Evolutionary conservation across 2,329 filamentous ascomycete species (phyloP).

Genomic region (Penicillium thymicola): DNA sequence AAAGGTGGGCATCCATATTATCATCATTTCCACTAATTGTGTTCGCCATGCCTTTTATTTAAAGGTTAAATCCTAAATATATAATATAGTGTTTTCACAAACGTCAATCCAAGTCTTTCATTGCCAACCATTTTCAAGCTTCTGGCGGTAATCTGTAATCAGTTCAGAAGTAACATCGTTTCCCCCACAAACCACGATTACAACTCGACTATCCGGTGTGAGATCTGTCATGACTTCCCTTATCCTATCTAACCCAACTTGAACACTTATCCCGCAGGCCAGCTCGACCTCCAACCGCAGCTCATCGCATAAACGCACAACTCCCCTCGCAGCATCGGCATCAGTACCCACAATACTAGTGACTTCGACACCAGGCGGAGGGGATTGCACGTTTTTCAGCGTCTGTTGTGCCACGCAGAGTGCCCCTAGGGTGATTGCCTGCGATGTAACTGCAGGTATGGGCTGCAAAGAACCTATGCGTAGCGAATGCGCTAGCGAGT

Average conservation of each 20-base stretch:
- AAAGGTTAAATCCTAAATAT: no score
- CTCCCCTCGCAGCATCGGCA: constrained; percentile 72
- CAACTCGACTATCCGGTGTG: constrained; percentile 32
- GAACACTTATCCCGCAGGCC: constrained; percentile 75
- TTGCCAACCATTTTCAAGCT: constrained; percentile 37
- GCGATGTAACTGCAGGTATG: constrained; percentile 65
- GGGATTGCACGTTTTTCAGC: constrained; percentile 57
- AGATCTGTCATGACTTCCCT: constrained; percentile 27
- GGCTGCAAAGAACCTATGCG: constrained; percentile 53
- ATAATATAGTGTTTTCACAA: not conserved
- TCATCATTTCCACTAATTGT: no score
- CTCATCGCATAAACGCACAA: constrained; percentile 72
- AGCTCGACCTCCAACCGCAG: constrained; percentile 74
- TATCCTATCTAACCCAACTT: constrained; percentile 27
- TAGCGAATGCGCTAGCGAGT: constrained; percentile 63
- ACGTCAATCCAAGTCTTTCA: not conserved
- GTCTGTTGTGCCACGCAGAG: constrained; percentile 61
- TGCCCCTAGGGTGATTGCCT: constrained; percentile 69
- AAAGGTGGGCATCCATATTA: no score
- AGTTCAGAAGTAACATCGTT: constrained; percentile 52
- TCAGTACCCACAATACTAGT: constrained; percentile 63
- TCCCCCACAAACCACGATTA: constrained; percentile 43
- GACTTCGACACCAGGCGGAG: constrained; percentile 44
- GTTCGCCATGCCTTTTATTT: no score
- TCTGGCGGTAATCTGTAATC: constrained; percentile 48